Conservation (phyloP, 202 grass and related monocot species). For the Zizania palustris region DNA sequence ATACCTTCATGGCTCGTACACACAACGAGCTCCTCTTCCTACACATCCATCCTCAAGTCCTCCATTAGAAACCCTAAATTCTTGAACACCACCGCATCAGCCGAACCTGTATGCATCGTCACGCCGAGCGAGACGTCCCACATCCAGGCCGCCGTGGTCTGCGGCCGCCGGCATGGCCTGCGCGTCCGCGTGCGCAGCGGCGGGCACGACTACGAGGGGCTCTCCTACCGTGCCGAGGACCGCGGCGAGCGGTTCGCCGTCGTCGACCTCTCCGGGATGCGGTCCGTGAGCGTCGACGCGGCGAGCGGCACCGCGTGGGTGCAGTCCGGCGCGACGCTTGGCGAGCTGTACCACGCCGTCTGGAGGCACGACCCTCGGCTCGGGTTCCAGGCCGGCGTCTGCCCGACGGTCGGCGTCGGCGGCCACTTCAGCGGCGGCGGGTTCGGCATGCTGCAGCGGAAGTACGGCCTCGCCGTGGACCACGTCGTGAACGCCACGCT, state of each 20-base stretch:
- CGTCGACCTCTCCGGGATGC: conserved; percentile 55
- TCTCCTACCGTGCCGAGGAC: conserved; percentile 28
- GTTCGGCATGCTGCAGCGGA: conserved; percentile 55
- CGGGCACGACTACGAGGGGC: conserved; percentile 51
- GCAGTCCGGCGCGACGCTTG: conserved; percentile 57
- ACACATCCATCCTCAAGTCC: conserved; percentile 41
- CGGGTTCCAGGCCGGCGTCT: conserved; percentile 56
- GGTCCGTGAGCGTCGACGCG: conserved; percentile 47
- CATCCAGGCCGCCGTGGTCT: conserved; percentile 40
- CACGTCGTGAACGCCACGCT: conserved; percentile 52
- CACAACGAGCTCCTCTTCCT: conserved; percentile 29
- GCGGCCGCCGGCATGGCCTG: conserved; percentile 21
- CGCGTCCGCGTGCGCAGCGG: conserved; percentile 10
- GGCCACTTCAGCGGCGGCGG: conserved; percentile 68
- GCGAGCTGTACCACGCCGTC: conserved; percentile 67
- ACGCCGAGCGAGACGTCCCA: conserved; percentile 16
- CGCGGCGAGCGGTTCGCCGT: conserved; percentile 43
- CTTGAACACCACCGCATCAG: conserved; percentile 11
- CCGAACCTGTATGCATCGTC: conserved; percentile 28
- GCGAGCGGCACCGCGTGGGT: conserved; percentile 53
- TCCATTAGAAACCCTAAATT: conserved; percentile 53
- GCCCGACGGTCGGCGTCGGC: conserved; percentile 68
- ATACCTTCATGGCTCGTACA: background rate
- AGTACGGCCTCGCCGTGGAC: conserved; percentile 57
- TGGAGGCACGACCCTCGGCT: conserved; percentile 15